Percentiles rank a stretch among this genome's conserved stretches.
These are phyloP conservation scores for Aureobasidium pullulans DNA, from an alignment of 2,329 filamentous ascomycete species.

Conservation along the genomic window DNA sequence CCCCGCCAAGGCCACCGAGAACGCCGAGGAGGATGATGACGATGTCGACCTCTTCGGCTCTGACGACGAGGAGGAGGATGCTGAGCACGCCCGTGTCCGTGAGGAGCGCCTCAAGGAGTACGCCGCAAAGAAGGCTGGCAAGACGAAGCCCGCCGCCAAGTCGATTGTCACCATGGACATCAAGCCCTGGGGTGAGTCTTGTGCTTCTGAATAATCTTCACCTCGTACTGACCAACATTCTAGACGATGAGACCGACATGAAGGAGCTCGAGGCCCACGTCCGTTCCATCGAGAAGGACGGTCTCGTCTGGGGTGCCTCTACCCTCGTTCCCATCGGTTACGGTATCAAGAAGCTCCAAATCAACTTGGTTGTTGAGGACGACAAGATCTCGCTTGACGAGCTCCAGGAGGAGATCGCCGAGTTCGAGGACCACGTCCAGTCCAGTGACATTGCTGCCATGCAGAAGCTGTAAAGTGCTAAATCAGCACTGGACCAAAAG, in stretches of 20 bases:
- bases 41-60: constrained; percentile 90
- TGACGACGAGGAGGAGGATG: constrained; percentile 90
- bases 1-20: constrained; percentile 73
- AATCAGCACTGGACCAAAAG: not conserved
- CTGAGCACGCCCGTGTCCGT: constrained; percentile 73
- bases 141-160: constrained; percentile 89
- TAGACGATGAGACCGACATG: constrained; percentile 92
- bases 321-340: constrained; percentile 86
- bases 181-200: constrained; percentile 90
- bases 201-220: not conserved
- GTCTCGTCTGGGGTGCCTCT: constrained; percentile 91
- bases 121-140: constrained; percentile 92
- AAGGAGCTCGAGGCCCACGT: constrained; percentile 71
- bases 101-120: constrained; percentile 90
- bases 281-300: constrained; percentile 79
- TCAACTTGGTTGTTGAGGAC: constrained; percentile 95
- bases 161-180: constrained; percentile 92
- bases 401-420: constrained; percentile 78
- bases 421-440: constrained; percentile 92
- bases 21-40: constrained; percentile 64
- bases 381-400: constrained; percentile 87
- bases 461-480: constrained; percentile 73
- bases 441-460: constrained; percentile 84
- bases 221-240: constrained; percentile 18
- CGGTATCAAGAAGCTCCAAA: constrained; percentile 99